Conservation (phyloP, 1,284 basidiomycete genomes). For the Apiotrichum gracile region DNA sequence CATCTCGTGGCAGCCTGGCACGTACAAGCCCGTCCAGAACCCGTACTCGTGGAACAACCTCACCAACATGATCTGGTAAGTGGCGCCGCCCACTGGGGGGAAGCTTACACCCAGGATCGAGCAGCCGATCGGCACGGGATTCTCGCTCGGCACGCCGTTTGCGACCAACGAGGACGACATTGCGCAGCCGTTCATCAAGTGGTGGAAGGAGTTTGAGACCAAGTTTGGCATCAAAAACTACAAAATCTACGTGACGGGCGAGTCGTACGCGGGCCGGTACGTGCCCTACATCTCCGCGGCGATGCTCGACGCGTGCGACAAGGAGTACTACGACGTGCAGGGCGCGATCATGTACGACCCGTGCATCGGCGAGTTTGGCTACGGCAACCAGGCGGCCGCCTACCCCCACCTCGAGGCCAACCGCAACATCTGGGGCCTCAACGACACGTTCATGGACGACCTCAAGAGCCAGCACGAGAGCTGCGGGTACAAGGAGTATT, state of each 20-base stretch:
- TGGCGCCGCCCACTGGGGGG: neutral
- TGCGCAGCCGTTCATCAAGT: slow-evolving; percentile 36
- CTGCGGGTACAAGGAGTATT: slow-evolving; percentile 62
- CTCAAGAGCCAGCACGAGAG: slow-evolving; percentile 53
- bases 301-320: slow-evolving; percentile 23
- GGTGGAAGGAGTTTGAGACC: slow-evolving; percentile 18
- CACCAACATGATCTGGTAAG: slow-evolving; percentile 30
- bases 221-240: slow-evolving; percentile 20
- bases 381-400: slow-evolving; percentile 64
- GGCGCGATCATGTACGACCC: slow-evolving; percentile 29
- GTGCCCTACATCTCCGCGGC: slow-evolving; percentile 45
- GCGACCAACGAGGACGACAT: slow-evolving; percentile 48
- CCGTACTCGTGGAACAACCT: slow-evolving; percentile 74
- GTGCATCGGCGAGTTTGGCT: slow-evolving; percentile 39
- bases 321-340: slow-evolving; percentile 19
- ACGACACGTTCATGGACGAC: slow-evolving; percentile 56
- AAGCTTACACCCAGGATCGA: slow-evolving; percentile 37
- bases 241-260: slow-evolving; percentile 33
- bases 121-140: slow-evolving; percentile 78
- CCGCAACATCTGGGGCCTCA: slow-evolving; percentile 18
- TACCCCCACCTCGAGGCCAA: slow-evolving; percentile 10
- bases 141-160: slow-evolving; percentile 64
- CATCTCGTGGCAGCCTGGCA: slow-evolving; percentile 61
- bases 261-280: slow-evolving; percentile 46
- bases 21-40: slow-evolving; percentile 60